Conservation (phyloP, 257 asterid genomes). For the Solanum virginianum region DNA sequence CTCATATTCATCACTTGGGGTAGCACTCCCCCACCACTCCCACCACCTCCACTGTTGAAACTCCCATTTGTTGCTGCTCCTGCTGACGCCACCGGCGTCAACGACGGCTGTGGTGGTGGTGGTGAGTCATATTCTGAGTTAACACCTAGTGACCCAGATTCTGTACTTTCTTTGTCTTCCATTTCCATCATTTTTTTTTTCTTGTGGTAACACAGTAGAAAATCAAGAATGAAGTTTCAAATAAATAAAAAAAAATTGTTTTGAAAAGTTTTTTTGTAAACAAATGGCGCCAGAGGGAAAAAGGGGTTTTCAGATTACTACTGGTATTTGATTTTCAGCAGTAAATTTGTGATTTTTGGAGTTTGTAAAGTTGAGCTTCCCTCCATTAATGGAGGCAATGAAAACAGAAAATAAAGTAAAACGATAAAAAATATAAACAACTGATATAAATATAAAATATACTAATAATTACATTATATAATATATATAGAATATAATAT, state of each 20-base stretch:
- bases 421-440: not conserved
- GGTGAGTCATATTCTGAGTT: conserved; percentile 47
- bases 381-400: conserved; percentile 50
- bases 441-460: not conserved
- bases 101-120: not conserved
- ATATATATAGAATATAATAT: not conserved
- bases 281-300: conserved; percentile 56
- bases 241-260: not conserved
- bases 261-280: conserved; percentile 23
- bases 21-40: conserved; percentile 13
- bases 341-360: not conserved
- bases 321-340: not conserved
- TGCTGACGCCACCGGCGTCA: conserved; percentile 19
- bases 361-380: conserved; percentile 42
- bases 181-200: conserved; percentile 24
- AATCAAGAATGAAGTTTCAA: not conserved
- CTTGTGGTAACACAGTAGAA: not conserved
- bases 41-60: conserved; percentile 11
- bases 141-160: conserved; percentile 48
- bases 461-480: not conserved
- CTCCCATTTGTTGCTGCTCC: conserved; percentile 1
- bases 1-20: conserved; percentile 21
- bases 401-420: not conserved
- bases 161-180: conserved; percentile 62
- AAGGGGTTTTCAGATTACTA: conserved; percentile 1